These are phyloP conservation scores for Aspergillus chevalieri DNA, from an alignment of 2,329 filamentous ascomycete genomes.

Conservation along the genomic window DNA sequence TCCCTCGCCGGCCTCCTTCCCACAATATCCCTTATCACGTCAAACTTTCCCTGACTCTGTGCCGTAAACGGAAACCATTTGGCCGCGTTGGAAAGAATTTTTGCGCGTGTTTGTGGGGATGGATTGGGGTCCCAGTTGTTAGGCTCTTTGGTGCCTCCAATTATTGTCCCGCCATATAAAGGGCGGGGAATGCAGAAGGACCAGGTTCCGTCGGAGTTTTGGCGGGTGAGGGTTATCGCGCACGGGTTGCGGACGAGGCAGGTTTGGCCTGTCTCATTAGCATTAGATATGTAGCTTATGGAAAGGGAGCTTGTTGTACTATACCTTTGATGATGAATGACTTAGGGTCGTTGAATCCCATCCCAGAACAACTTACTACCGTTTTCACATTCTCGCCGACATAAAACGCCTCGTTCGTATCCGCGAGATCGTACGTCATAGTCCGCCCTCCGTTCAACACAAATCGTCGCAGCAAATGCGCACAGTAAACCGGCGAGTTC, in stretches of 20 bases:
- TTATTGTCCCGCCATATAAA: slow-evolving; percentile 57
- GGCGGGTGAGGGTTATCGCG: slow-evolving; percentile 50
- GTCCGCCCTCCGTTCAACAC: slow-evolving; percentile 32
- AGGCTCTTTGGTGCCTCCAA: slow-evolving; percentile 61
- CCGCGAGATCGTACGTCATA: slow-evolving; percentile 21
- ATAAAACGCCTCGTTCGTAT: slow-evolving; percentile 33
- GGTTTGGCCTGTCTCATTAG: slow-evolving; percentile 34
- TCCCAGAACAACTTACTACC: slow-evolving; percentile 42
- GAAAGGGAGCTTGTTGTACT: too few relatives aligned
- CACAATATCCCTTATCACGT: slow-evolving; percentile 43
- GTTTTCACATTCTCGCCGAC: slow-evolving; percentile 27
- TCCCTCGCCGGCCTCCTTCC: slow-evolving; percentile 41
- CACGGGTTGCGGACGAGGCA: slow-evolving; percentile 43
- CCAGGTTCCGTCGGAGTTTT: slow-evolving; percentile 59
- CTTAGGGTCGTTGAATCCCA: slow-evolving; percentile 38
- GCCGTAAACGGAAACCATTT: slow-evolving; percentile 38
- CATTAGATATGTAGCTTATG: too few relatives aligned
- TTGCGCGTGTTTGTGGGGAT: slow-evolving; percentile 41
- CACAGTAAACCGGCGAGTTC: slow-evolving; percentile 41
- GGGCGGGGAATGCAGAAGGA: slow-evolving; percentile 58
- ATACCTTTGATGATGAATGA: slow-evolving; percentile 33
- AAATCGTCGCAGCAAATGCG: slow-evolving; percentile 36
- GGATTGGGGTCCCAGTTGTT: slow-evolving; percentile 51
- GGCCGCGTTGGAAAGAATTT: slow-evolving; percentile 41
- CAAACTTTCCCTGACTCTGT: slow-evolving; percentile 31